Conservation (phyloP, 2,329 filamentous ascomycete genomes). For the Fusarium sp. region DNA sequence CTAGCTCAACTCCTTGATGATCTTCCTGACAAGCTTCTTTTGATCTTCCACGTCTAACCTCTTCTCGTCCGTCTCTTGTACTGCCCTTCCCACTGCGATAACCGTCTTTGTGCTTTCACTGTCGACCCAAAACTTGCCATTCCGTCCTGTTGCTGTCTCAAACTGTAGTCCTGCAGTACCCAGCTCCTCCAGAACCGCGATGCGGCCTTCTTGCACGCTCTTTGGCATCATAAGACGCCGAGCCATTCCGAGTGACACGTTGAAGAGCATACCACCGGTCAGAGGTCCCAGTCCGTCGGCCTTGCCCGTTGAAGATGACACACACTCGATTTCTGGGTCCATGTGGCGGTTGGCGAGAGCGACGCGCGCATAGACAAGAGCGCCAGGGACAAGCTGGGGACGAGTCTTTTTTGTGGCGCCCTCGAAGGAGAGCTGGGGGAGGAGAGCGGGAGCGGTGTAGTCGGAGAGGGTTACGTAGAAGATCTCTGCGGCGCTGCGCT, state of each 20-base stretch:
- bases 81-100: slow-evolving; percentile 80
- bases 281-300: slow-evolving; percentile 88
- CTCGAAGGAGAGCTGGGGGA: slow-evolving; percentile 94
- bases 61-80: slow-evolving; percentile 81
- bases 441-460: slow-evolving; percentile 71
- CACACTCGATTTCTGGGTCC: slow-evolving; percentile 91
- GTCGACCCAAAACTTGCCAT: slow-evolving; percentile 93
- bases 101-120: slow-evolving; percentile 79
- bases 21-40: slow-evolving; percentile 74
- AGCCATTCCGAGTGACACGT: slow-evolving; percentile 84
- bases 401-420: slow-evolving; percentile 91
- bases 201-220: slow-evolving; percentile 69
- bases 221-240: slow-evolving; percentile 78
- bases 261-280: slow-evolving; percentile 86
- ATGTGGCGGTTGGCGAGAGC: slow-evolving; percentile 82
- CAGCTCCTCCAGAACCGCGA: slow-evolving; percentile 83
- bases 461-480: slow-evolving; percentile 84
- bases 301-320: slow-evolving; percentile 87
- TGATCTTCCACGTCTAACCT: slow-evolving; percentile 73
- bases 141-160: slow-evolving; percentile 92
- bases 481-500: slow-evolving; percentile 78
- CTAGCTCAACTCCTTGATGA: slow-evolving; percentile 70
- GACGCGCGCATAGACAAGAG: slow-evolving; percentile 90
- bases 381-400: slow-evolving; percentile 78
- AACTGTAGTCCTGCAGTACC: slow-evolving; percentile 83